These are phyloP conservation scores for Cephaloascus fragrans DNA, from an alignment of 805 yeast genomes.

Conservation along the genomic window DNA sequence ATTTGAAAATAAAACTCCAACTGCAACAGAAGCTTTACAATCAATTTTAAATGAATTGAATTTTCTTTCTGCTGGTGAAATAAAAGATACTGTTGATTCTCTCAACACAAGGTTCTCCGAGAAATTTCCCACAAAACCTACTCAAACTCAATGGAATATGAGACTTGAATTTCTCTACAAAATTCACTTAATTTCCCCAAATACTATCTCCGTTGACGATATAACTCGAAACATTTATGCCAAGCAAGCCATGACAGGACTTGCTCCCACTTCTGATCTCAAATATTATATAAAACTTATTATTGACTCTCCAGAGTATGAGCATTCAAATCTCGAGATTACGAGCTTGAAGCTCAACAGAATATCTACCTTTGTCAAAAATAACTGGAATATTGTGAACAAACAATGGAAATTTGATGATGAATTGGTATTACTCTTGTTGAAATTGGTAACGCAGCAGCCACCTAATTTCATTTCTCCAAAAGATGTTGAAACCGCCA, in stretches of 20 bases:
- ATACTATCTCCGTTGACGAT: conserved; percentile 16
- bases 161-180: conserved; percentile 14
- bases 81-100: not conserved
- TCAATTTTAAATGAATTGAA: not conserved
- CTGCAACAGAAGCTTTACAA: not conserved
- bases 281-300: conserved; percentile 20
- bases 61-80: not conserved
- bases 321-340: not conserved
- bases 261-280: conserved; percentile 17
- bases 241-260: conserved; percentile 4
- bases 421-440: not conserved
- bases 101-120: not conserved
- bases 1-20: conserved; percentile 4
- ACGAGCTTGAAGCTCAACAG: not conserved
- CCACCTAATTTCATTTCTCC: not conserved
- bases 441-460: not conserved
- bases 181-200: conserved; percentile 17
- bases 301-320: conserved; percentile 12
- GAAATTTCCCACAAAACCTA: not conserved
- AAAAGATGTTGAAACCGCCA: not conserved
- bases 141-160: conserved; percentile 6
- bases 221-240: conserved; percentile 7
- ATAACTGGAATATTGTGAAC: not conserved
- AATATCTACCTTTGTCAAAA: not conserved
- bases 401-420: not conserved